Conservation (phyloP, 192 early-diverging fungal genomes). For the Podila epigama region DNA sequence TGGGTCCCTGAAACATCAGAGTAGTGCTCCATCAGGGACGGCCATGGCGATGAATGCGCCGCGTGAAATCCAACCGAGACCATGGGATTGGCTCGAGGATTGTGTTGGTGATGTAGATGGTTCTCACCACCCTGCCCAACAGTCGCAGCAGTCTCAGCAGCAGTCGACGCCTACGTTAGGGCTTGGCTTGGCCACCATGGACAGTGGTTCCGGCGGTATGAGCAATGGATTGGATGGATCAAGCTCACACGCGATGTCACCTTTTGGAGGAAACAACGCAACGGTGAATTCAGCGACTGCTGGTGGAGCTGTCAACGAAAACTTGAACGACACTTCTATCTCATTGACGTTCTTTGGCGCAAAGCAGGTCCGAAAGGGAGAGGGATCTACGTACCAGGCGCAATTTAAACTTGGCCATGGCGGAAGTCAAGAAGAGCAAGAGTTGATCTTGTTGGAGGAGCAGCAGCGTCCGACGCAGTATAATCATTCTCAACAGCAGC, state of each 20-base stretch:
- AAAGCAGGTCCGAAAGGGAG: slow-evolving; percentile 35
- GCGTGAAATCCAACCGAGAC: slow-evolving; percentile 51
- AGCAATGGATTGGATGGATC: slow-evolving; percentile 7
- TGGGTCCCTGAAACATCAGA: slow-evolving; percentile 5
- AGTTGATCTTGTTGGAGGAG: slow-evolving; percentile 21
- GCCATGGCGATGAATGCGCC: slow-evolving; percentile 16
- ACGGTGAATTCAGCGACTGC: no score
- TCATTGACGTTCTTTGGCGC: slow-evolving; percentile 45
- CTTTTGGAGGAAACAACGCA: neutral
- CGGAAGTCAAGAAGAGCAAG: slow-evolving; percentile 36
- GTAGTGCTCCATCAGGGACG: no score
- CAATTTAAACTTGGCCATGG: slow-evolving; percentile 43
- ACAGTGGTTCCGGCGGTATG: neutral
- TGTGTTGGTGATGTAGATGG: slow-evolving; percentile 51
- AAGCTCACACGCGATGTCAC: neutral
- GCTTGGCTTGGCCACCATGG: slow-evolving; percentile 21
- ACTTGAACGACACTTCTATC: slow-evolving; percentile 36
- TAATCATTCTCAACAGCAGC: slow-evolving; percentile 31
- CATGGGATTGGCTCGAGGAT: slow-evolving; percentile 66
- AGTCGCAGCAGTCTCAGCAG: neutral
- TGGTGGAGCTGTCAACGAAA: slow-evolving; percentile 8
- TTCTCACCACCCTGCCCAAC: slow-evolving; percentile 8
- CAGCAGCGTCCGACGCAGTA: slow-evolving; percentile 32
- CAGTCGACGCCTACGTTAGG: slow-evolving; percentile 12
- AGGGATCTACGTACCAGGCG: slow-evolving; percentile 36